Conservation (phyloP, 768 basidiomycete species). For the Termitomyces sp. region DNA sequence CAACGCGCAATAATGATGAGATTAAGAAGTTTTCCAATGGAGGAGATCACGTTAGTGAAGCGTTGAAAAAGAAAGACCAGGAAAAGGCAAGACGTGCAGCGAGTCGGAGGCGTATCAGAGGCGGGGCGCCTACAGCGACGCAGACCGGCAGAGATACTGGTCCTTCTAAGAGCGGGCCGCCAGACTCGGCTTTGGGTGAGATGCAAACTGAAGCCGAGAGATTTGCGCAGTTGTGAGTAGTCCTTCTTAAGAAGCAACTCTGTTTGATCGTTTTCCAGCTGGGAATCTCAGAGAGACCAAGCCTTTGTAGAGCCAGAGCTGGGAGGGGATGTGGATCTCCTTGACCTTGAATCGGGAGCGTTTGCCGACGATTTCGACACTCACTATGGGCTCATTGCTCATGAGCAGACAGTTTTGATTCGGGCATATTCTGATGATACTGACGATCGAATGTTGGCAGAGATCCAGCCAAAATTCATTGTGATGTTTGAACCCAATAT, state of each 20-base stretch:
- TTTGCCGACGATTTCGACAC: constrained; percentile 62
- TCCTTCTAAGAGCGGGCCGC: constrained; percentile 12
- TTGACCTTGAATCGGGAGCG: constrained; percentile 33
- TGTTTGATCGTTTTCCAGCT: constrained; percentile 19
- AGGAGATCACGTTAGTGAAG: constrained; percentile 55
- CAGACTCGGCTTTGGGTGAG: constrained; percentile 24
- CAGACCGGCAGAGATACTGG: constrained; percentile 8
- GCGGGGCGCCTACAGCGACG: constrained; percentile 49
- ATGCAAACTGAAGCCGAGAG: constrained; percentile 43
- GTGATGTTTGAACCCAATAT: constrained; percentile 95
- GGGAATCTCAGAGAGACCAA: constrained; percentile 27
- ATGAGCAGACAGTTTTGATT: constrained; percentile 79
- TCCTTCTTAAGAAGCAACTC: not conserved
- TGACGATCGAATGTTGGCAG: constrained; percentile 83
- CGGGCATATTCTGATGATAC: constrained; percentile 89
- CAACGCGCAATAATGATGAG: constrained; percentile 15
- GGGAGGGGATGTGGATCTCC: constrained; percentile 22
- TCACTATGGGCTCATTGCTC: constrained; percentile 72
- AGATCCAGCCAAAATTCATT: constrained; percentile 87
- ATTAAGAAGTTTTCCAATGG: constrained; percentile 22
- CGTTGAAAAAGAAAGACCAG: constrained; percentile 71
- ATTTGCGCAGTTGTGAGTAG: constrained; percentile 56
- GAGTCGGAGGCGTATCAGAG: constrained; percentile 71
- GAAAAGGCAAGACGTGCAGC: constrained; percentile 53
- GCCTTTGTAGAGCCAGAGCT: constrained; percentile 17